Evolutionary conservation across 2,329 filamentous ascomycete species (phyloP).

Genomic region (Verticillium klebahnii): DNA sequence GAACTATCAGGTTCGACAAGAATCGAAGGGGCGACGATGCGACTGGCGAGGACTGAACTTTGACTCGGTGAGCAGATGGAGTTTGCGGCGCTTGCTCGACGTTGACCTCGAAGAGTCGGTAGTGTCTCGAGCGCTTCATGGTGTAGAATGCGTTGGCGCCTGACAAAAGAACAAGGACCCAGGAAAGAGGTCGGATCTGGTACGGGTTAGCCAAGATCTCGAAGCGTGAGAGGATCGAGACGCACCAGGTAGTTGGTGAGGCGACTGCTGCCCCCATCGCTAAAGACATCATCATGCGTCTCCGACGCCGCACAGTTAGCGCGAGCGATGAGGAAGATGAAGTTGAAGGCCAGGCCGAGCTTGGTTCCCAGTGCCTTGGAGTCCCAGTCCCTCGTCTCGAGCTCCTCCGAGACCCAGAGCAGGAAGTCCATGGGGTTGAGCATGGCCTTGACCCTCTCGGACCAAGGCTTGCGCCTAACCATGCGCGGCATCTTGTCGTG

Average conservation of each 20-base stretch:
- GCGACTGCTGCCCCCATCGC: constrained; percentile 58
- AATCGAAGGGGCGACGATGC: constrained; percentile 75
- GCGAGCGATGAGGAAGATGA: constrained; percentile 75
- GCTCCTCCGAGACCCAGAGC: constrained; percentile 86
- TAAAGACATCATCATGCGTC: constrained; percentile 77
- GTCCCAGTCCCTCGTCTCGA: constrained; percentile 89
- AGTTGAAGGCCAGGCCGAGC: constrained; percentile 71
- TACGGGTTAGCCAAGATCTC: not conserved
- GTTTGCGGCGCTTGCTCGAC: constrained; percentile 74
- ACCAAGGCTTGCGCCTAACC: constrained; percentile 74
- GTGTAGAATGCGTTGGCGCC: constrained; percentile 75
- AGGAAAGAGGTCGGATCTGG: constrained; percentile 67
- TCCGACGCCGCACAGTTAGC: constrained; percentile 62
- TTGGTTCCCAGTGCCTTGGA: constrained; percentile 73
- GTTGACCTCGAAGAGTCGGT: constrained; percentile 84
- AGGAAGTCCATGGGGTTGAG: constrained; percentile 86
- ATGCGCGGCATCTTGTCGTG: constrained; percentile 58
- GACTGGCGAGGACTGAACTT: constrained; percentile 77
- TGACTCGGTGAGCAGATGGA: constrained; percentile 81
- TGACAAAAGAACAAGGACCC: constrained; percentile 63
- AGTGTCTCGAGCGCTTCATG: constrained; percentile 75
- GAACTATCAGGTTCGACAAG: constrained; percentile 62
- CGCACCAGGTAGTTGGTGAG: constrained; percentile 59
- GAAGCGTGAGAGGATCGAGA: constrained; percentile 13
- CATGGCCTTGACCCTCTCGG: constrained; percentile 73